Evolutionary conservation across 2,329 filamentous ascomycete genomes (phyloP), one percentile per base, ranked within the genome.

Genomic region (Aspergillus ustus): DNA sequence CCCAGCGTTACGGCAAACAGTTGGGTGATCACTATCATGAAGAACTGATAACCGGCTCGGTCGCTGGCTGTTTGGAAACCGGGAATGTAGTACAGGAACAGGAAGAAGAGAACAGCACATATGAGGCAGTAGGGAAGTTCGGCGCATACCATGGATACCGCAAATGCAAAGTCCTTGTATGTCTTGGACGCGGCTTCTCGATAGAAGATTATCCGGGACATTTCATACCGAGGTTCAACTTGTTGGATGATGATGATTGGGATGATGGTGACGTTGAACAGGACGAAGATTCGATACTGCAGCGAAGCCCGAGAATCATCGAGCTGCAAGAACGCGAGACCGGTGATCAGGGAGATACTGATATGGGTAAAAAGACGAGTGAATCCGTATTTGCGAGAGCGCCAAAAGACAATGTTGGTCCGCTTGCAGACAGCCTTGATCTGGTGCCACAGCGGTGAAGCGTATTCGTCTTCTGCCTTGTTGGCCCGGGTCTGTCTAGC

Each of bases 361-460:
- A 94, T 81, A 74, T 96, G 92, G 72, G 91, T 93, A 82, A 94
- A 96, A 19, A 96, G 81, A 19, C 92, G 87, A 0, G 92, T 96
- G 76, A 96, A 95, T 56, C 92, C 88, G 74, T 97, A 97, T 79
- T 96, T 93, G 40, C 91, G 91, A 2, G 90, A 91, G 46, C 93
- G 85, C 91, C 91, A 97, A 81, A 91, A 94, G 0, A 91, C 85
- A 3, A 92, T 81, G 74, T 92, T 90, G 66, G 89, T 92, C 60
- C 93, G 88, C 61, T 80, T 82, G 67, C 87, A 84, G 31, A 96
- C 92, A 2, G 91, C 78, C 76, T 87, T 89, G 75, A 96, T 85
- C 81, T 97, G 93, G 74, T 93, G 91, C 78, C 80, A 81, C 8
- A 93, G 77, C 0, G 93, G 91, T 0, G 92, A 93, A 0, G 93